Evolutionary conservation across 768 basidiomycete genomes (phyloP).

Genomic region (Boletus edulis): DNA sequence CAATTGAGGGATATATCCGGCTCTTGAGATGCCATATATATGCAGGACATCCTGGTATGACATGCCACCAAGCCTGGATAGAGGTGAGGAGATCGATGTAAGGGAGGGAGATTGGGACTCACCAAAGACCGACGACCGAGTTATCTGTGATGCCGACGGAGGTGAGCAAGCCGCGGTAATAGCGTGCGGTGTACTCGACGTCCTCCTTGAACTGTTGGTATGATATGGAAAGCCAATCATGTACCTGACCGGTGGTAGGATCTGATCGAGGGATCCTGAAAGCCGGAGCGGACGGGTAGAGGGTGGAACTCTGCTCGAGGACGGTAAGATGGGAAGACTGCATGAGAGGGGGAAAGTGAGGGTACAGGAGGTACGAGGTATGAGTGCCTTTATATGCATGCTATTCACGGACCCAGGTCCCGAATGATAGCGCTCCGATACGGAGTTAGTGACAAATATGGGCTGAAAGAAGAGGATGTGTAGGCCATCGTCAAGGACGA

Average conservation of each 20-base stretch:
- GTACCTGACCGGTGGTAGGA: slow-evolving; percentile 39
- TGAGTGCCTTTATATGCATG: slow-evolving; percentile 31
- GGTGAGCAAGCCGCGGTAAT: slow-evolving; percentile 56
- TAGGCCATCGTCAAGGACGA: slow-evolving; percentile 23
- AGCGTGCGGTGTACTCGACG: slow-evolving; percentile 61
- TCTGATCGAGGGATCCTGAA: slow-evolving; percentile 59
- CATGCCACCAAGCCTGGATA: slow-evolving; percentile 66
- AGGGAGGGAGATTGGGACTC: slow-evolving; percentile 22
- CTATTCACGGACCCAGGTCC: slow-evolving; percentile 19
- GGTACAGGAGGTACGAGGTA: slow-evolving; percentile 1
- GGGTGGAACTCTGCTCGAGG: slow-evolving; percentile 54
- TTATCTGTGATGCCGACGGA: slow-evolving; percentile 45
- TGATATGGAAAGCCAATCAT: slow-evolving; percentile 59
- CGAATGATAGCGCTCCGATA: slow-evolving; percentile 27
- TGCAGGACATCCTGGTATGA: slow-evolving; percentile 69
- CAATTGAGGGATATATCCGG: slow-evolving; percentile 74
- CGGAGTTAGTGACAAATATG: slow-evolving; percentile 30
- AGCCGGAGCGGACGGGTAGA: slow-evolving; percentile 47
- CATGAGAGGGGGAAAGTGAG: slow-evolving; percentile 19
- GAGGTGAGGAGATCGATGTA: slow-evolving; percentile 7
- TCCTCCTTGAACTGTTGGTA: slow-evolving; percentile 63
- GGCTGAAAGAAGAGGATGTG: slow-evolving; percentile 26
- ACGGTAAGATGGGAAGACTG: slow-evolving; percentile 57
- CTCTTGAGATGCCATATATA: slow-evolving; percentile 72
- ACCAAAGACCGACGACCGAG: slow-evolving; percentile 76